Evolutionary conservation across 441 rosid species (phyloP), one percentile per base, ranked within the genome.

Genomic region (Mallotus japonicus): DNA sequence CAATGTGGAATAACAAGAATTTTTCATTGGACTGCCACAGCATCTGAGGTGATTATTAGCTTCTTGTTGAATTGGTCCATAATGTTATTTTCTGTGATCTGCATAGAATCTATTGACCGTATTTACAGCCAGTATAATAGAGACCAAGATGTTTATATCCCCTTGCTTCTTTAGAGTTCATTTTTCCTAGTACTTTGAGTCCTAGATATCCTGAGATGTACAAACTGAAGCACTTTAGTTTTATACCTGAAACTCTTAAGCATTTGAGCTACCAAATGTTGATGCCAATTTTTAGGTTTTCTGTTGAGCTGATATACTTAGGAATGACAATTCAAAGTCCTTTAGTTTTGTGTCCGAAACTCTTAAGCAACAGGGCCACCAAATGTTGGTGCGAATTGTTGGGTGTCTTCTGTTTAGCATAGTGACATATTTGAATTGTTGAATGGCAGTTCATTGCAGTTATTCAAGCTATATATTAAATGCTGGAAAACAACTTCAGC

Each of bases 1-100:
- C 97, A 95, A 76, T 97, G 97, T 71, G 99, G 99, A 81, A 87
- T 91, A 83, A 88, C 97, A 70, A 90, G 97, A 84, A 92, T 95
- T 71, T 95, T 92, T 81, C 96, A 91, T 84, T 89, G 85, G 51
- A 95, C 97, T 81, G 94, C 97, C 74, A 82, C 90, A 78, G 87
- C 95, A 67, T 71, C 89, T 78, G 97, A 95, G 97, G 99, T 94
- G 80, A 75, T 61, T 70, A 22, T 49, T 58, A 55, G 37, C 61
- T 64, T 47, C n/a, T 44, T n/a, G 56, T 54, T 9, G 34, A 58
- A 34, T 34, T 34, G 40, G 40, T 34, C 40, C 3, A n/a, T 5
- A 24, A 13, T 56, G 55, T 19, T 28, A 11, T 46, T 46, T 58
- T 46, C 14, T 70, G 20, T 20, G 62, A 16, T 42, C 47, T 71